These are phyloP conservation scores for Globisporangium splendens DNA, from an alignment of 352 stramenopile genomes.

Conservation along the genomic window DNA sequence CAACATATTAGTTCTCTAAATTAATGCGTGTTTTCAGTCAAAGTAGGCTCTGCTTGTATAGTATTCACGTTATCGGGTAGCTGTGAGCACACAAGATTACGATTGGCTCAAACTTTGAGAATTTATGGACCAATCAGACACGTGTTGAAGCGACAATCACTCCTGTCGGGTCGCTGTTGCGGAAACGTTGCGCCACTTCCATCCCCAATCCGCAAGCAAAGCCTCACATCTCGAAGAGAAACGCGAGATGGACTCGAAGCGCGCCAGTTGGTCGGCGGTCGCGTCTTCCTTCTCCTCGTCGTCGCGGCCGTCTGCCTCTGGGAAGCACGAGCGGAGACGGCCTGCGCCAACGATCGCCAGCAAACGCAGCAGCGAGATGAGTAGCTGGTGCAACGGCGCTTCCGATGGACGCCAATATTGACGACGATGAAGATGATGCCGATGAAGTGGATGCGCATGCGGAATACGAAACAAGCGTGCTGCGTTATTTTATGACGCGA, in stretches of 20 bases:
- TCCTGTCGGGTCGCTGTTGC: too few relatives aligned
- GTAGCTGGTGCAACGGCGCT: not conserved
- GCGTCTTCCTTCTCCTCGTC: not conserved
- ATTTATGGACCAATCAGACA: too few relatives aligned
- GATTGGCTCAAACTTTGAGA: too few relatives aligned
- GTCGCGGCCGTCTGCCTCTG: not conserved
- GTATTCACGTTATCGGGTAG: too few relatives aligned
- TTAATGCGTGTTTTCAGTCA: too few relatives aligned
- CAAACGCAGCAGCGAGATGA: not conserved
- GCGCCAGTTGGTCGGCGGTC: not conserved
- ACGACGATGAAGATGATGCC: not conserved
- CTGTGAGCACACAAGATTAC: too few relatives aligned
- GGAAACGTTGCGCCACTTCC: too few relatives aligned
- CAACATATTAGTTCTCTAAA: too few relatives aligned
- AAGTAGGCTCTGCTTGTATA: too few relatives aligned
- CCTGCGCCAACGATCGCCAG: not conserved
- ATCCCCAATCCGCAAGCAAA: too few relatives aligned
- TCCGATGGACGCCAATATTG: not conserved
- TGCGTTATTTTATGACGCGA: constrained; percentile 32
- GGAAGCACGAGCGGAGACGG: not conserved
- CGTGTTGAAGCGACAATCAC: too few relatives aligned
- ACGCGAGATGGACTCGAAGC: not conserved
- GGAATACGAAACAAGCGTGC: constrained; percentile 25
- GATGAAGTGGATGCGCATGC: constrained; percentile 2
- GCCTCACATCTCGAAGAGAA: too few relatives aligned